These are phyloP conservation scores for Tephrocybe sp. DNA, from an alignment of 768 basidiomycete species.

Conservation along the genomic window DNA sequence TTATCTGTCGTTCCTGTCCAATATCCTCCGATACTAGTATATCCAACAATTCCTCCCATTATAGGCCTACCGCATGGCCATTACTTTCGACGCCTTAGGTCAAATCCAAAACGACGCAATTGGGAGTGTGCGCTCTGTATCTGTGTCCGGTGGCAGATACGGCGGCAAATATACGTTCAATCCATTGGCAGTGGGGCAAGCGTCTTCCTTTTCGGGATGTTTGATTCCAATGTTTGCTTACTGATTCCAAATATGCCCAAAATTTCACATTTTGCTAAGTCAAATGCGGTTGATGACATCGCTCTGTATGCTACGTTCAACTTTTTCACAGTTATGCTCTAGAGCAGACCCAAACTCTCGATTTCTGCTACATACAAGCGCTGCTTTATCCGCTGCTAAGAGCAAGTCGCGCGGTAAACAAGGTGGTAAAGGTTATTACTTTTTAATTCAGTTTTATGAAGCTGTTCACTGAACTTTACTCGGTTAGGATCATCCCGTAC, in stretches of 20 bases:
- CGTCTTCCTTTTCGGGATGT: not conserved
- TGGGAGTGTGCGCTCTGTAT: too few relatives aligned
- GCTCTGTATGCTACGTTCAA: slow-evolving; percentile 14
- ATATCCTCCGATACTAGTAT: too few relatives aligned
- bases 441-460: not conserved
- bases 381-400: not conserved
- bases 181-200: too few relatives aligned
- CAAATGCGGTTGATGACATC: not conserved
- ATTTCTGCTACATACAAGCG: slow-evolving; percentile 6
- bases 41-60: too few relatives aligned
- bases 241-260: not conserved
- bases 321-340: slow-evolving; percentile 6
- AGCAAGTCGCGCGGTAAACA: not conserved
- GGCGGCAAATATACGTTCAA: too few relatives aligned
- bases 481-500: slow-evolving; percentile 17
- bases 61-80: too few relatives aligned
- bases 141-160: too few relatives aligned
- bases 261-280: not conserved
- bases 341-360: slow-evolving; percentile 1
- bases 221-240: not conserved
- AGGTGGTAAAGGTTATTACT: not conserved
- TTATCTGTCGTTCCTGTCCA: too few relatives aligned
- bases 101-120: too few relatives aligned
- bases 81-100: too few relatives aligned
- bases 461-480: not conserved